A percentile compares a stretch with the other conserved stretches of the same genome.
phyloP scores from a whole-genome alignment of 2,329 filamentous ascomycete species.

The Penicillium polonicum region DNA sequence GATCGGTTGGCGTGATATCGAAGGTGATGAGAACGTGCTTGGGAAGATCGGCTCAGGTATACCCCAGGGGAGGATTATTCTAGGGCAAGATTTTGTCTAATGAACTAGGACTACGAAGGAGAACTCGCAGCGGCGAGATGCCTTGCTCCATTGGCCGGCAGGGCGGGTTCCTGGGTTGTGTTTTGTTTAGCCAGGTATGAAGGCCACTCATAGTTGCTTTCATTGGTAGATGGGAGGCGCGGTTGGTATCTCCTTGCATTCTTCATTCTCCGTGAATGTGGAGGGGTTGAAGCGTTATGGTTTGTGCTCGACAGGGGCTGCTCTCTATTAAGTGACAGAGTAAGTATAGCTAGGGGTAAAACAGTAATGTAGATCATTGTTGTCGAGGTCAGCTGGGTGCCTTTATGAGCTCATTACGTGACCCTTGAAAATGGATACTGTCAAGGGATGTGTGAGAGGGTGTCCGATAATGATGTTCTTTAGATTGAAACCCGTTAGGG shows the following conservation, averaged over 20 bases:
- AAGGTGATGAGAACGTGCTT: background rate
- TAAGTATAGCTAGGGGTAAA: background rate
- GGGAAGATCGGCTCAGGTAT: constrained; percentile 11
- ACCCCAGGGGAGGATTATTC: background rate
- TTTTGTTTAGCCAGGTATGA: constrained; percentile 11
- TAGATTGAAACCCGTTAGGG: background rate
- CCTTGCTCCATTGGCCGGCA: constrained; percentile 17
- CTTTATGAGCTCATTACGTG: background rate
- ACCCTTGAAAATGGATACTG: background rate
- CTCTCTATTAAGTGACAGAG: background rate
- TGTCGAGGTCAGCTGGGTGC: background rate
- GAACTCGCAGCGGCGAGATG: background rate
- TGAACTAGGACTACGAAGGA: constrained; percentile 12
- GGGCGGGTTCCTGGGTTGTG: constrained; percentile 3
- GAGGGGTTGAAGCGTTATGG: background rate
- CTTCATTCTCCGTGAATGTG: constrained; percentile 20
- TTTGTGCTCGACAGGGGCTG: constrained; percentile 15
- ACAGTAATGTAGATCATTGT: constrained; percentile 3
- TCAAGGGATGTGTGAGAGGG: constrained; percentile 4
- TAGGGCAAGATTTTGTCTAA: background rate
- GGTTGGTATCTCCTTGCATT: constrained; percentile 26
- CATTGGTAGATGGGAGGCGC: constrained; percentile 13
- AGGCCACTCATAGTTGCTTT: background rate
- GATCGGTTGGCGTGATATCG: background rate
- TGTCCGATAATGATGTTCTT: background rate